Conservation (phyloP, 2,329 filamentous ascomycete species). For the Eutypa lata region DNA sequence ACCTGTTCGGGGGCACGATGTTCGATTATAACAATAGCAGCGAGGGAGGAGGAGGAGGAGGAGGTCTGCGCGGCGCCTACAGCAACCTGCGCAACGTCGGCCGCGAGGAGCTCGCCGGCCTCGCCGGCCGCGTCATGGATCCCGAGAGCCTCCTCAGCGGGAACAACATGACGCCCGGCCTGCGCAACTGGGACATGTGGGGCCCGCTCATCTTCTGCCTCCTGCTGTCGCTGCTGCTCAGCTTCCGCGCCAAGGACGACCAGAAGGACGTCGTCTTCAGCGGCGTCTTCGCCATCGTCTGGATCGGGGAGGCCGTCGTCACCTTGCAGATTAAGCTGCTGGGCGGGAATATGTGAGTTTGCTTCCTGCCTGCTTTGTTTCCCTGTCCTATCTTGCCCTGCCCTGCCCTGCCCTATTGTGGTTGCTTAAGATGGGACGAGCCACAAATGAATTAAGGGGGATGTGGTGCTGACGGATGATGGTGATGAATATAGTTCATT, state of each 20-base stretch:
- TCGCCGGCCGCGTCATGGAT: conserved; percentile 62
- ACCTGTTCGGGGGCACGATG: conserved; percentile 74
- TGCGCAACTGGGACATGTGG: conserved; percentile 98
- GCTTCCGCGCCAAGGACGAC: conserved; percentile 71
- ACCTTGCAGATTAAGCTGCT: conserved; percentile 97
- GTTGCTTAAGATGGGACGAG: too few species aligned
- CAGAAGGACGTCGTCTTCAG: conserved; percentile 91
- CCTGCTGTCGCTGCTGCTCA: conserved; percentile 81
- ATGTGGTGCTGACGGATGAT: background rate
- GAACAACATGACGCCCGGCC: conserved; percentile 79
- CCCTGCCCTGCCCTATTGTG: background rate
- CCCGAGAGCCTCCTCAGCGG: conserved; percentile 57
- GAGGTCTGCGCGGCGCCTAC: conserved; percentile 58
- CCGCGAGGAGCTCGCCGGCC: conserved; percentile 58
- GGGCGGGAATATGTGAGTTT: conserved; percentile 89
- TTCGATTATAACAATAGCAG: conserved; percentile 43
- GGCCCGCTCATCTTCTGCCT: conserved; percentile 93
- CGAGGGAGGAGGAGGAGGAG: conserved; percentile 8
- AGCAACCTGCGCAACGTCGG: conserved; percentile 58
- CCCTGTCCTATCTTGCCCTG: background rate
- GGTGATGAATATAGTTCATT: conserved; percentile 68
- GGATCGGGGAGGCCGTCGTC: conserved; percentile 94
- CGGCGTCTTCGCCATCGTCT: conserved; percentile 93
- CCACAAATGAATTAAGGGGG: conserved; percentile 9
- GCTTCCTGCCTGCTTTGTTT: too few species aligned